Conservation (phyloP, 1,139 yeast species). For the Debaryomyces nepalensis region DNA sequence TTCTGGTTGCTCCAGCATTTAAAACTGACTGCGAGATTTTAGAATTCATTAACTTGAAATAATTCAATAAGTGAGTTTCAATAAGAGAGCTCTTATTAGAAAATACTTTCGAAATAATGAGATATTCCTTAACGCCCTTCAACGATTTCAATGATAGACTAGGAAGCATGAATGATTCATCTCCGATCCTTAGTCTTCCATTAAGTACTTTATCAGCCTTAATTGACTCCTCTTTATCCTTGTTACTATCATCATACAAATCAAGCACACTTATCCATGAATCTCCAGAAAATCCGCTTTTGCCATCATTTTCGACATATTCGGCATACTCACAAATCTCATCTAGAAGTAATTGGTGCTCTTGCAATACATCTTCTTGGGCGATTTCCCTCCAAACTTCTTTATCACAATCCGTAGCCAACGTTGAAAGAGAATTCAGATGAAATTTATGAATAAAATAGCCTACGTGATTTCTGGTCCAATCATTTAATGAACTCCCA, state of each 20-base stretch:
- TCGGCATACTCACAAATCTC: constrained; percentile 57
- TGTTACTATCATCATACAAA: constrained; percentile 23
- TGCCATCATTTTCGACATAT: constrained; percentile 39
- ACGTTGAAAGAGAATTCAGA: constrained; percentile 47
- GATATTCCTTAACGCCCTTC: constrained; percentile 49
- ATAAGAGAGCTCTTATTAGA: constrained; percentile 42
- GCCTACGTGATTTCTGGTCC: constrained; percentile 68
- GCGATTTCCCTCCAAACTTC: constrained; percentile 81
- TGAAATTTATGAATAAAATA: constrained; percentile 65
- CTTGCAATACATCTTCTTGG: constrained; percentile 29
- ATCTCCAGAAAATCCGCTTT: constrained; percentile 34
- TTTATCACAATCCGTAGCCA: constrained; percentile 58
- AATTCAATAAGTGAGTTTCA: constrained; percentile 51
- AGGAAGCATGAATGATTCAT: constrained; percentile 49
- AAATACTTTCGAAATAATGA: constrained; percentile 53
- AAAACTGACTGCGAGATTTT: constrained; percentile 66
- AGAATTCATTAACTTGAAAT: constrained; percentile 57
- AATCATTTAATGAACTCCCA: constrained; percentile 60
- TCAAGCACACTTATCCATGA: constrained; percentile 54
- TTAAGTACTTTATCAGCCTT: constrained; percentile 14
- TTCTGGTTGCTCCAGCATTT: constrained; percentile 77
- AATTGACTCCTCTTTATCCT: constrained; percentile 14
- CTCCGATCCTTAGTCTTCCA: constrained; percentile 43
- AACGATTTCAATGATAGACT: constrained; percentile 40
- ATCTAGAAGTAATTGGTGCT: constrained; percentile 57